These are phyloP conservation scores for Aureobasidium leucospermi DNA, from an alignment of 2,329 filamentous ascomycete genomes.

Conservation along the genomic window DNA sequence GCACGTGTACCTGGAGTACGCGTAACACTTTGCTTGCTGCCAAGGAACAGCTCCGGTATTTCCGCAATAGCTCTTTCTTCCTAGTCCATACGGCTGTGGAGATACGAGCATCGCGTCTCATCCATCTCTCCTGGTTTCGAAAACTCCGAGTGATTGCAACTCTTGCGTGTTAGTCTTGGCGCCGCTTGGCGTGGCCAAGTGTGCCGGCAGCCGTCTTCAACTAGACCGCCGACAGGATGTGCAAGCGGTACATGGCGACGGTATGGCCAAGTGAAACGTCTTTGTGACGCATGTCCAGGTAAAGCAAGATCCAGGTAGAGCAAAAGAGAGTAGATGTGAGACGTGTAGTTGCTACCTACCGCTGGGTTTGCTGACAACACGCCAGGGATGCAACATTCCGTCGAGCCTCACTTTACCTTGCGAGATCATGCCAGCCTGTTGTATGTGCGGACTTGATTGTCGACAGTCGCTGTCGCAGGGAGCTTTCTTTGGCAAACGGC, in stretches of 20 bases:
- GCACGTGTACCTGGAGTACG: not conserved
- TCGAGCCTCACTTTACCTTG: no score
- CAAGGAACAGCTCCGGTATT: not conserved
- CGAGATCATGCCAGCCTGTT: no score
- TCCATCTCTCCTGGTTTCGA: not conserved
- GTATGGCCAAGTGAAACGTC: no score
- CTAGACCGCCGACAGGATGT: not conserved
- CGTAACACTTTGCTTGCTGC: constrained; percentile 7
- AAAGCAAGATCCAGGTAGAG: no score
- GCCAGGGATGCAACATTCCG: no score
- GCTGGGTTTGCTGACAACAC: no score
- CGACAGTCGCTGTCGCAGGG: no score
- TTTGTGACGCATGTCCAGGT: no score
- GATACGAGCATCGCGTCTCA: not conserved
- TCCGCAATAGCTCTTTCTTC: not conserved
- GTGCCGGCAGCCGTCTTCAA: not conserved
- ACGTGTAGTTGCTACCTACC: no score
- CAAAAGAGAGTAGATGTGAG: no score
- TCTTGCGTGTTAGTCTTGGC: not conserved
- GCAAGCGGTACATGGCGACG: not conserved
- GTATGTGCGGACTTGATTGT: no score
- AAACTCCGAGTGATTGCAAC: not conserved
- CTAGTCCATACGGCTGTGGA: not conserved
- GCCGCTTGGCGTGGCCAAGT: not conserved
- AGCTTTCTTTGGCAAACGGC: no score